Conservation (phyloP, 1,139 yeast species). For the Sugiyamaella grinbergsii region DNA sequence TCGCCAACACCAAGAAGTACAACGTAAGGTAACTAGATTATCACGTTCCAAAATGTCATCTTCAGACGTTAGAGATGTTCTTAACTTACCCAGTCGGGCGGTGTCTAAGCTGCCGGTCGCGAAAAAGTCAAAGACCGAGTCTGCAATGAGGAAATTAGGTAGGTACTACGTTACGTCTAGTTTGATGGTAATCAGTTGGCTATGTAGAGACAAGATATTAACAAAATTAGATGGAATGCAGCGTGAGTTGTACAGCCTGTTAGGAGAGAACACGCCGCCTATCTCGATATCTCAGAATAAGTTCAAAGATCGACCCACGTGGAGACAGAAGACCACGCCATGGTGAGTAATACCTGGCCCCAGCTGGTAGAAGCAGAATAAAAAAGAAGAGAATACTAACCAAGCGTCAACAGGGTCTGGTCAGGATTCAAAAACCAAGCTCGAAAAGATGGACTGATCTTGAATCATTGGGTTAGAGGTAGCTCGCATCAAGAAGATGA, state of each 20-base stretch:
- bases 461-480: slow-evolving; percentile 90
- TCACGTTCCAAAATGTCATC: slow-evolving; percentile 40
- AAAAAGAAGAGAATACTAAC: slow-evolving; percentile 2
- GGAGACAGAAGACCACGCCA: slow-evolving; percentile 68
- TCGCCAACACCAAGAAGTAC: not conserved
- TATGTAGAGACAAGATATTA: no score
- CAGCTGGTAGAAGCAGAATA: not conserved
- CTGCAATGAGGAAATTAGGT: slow-evolving; percentile 28
- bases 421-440: slow-evolving; percentile 61
- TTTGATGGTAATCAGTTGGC: no score
- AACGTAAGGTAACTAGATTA: not conserved
- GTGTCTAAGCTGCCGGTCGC: slow-evolving; percentile 34
- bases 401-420: slow-evolving; percentile 49
- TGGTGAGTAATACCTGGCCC: slow-evolving; percentile 48
- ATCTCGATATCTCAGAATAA: slow-evolving; percentile 56
- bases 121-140: slow-evolving; percentile 28
- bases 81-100: slow-evolving; percentile 55
- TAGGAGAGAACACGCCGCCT: slow-evolving; percentile 94
- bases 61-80: slow-evolving; percentile 75
- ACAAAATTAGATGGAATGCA: slow-evolving; percentile 82
- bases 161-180: no score
- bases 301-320: slow-evolving; percentile 66
- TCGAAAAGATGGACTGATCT: slow-evolving; percentile 51
- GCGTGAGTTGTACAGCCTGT: slow-evolving; percentile 79
- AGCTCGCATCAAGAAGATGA: slow-evolving; percentile 44